Percentiles rank a stretch among this genome's conserved stretches.
These are phyloP conservation scores for Podospora tetraspora DNA, from an alignment of 495 filamentous ascomycete genomes.

Conservation along the genomic window DNA sequence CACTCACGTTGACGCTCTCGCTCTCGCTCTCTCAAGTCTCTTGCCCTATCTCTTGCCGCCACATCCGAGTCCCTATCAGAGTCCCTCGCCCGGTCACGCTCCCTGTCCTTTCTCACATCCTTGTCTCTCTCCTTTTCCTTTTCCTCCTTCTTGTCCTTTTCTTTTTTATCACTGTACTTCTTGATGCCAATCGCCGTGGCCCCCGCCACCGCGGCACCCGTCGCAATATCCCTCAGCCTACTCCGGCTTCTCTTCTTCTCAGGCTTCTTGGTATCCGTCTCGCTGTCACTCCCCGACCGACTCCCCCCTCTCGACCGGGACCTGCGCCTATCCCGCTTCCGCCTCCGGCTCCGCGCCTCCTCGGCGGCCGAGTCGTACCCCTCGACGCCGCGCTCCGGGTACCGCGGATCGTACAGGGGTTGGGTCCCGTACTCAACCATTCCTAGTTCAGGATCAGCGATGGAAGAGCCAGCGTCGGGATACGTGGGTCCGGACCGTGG, in stretches of 20 bases:
- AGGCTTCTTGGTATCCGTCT: conserved; percentile 36
- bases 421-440: conserved; percentile 78
- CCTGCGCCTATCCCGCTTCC: conserved; percentile 15
- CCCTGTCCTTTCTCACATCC: conserved; percentile 16
- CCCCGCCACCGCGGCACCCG: conserved; percentile 62
- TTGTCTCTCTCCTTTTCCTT: conserved; percentile 28
- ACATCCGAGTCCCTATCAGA: conserved; percentile 20
- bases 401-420: conserved; percentile 44
- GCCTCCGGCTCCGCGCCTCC: conserved; percentile 25
- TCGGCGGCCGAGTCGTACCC: conserved; percentile 33
- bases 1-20: conserved; percentile 36
- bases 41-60: conserved; percentile 10
- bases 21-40: conserved; percentile 25
- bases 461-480: conserved; percentile 35
- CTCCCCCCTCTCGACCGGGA: conserved; percentile 14
- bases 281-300: conserved; percentile 29
- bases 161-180: conserved; percentile 56
- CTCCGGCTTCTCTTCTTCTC: conserved; percentile 57
- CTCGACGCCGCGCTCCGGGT: conserved; percentile 13
- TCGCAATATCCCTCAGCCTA: conserved; percentile 59
- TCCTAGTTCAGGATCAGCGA: conserved; percentile 59
- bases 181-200: conserved; percentile 75
- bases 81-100: conserved; percentile 14
- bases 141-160: conserved; percentile 37
- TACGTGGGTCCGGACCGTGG: conserved; percentile 49